These are phyloP conservation scores for Oryza officinalis DNA, from an alignment of 176 grass and related monocot genomes.

Conservation along the genomic window DNA sequence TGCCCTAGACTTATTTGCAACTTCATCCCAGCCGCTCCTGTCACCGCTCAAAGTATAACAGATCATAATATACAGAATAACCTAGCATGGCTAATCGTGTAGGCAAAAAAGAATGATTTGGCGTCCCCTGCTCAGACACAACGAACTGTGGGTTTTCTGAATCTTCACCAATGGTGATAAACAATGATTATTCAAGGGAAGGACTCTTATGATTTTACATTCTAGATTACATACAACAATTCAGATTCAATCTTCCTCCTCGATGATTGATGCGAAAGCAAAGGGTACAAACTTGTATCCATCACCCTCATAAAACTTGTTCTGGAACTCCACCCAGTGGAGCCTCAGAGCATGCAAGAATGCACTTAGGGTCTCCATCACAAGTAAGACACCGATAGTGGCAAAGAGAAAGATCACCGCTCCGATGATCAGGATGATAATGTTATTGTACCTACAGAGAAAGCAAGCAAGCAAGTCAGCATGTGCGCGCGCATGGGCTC, in stretches of 20 bases:
- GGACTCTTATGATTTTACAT: conserved; percentile 25
- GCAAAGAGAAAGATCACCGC: conserved; percentile 61
- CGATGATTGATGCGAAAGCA: conserved; percentile 46
- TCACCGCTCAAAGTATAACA: conserved; percentile 6
- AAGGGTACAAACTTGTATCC: conserved; percentile 92
- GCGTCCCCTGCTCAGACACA: background rate
- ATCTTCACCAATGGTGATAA: conserved; percentile 28
- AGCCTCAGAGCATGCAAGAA: conserved; percentile 93
- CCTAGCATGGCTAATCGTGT: conserved; percentile 1
- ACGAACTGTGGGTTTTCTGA: conserved; percentile 28
- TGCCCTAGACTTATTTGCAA: background rate
- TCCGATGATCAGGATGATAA: conserved; percentile 51
- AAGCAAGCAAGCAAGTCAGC: background rate
- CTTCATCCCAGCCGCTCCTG: background rate
- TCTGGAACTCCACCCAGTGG: conserved; percentile 97
- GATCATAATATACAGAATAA: conserved; percentile 21
- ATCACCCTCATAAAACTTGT: conserved; percentile 95
- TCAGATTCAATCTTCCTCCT: conserved; percentile 70
- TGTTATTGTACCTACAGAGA: conserved; percentile 59
- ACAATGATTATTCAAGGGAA: conserved; percentile 33
- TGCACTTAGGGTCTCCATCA: conserved; percentile 94
- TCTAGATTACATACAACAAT: conserved; percentile 30
- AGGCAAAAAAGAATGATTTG: background rate
- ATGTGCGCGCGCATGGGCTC: background rate
- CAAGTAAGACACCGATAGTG: conserved; percentile 70